A percentile compares a stretch with the other conserved stretches of the same genome.
Conservation (phyloP, 805 yeast species). For the Kazachstania psychrophila region DNA sequence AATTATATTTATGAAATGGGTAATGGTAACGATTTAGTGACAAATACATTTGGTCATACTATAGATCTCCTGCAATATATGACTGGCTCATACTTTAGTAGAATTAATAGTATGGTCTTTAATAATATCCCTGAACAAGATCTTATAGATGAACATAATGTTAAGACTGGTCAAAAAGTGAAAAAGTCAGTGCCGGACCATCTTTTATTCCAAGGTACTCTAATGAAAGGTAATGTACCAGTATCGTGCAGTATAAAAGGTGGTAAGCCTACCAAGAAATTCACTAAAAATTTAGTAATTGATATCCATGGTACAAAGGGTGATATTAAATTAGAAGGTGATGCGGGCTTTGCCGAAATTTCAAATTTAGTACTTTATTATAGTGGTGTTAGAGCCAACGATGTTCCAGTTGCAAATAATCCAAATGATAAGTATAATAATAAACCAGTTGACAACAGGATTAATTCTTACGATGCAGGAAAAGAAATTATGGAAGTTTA, state of each 20-base stretch:
- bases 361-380: conserved; percentile 26
- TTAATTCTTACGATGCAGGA: conserved; percentile 12
- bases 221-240: conserved; percentile 23
- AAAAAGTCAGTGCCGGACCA: conserved; percentile 26
- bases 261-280: conserved; percentile 27
- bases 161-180: conserved; percentile 14
- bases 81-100: conserved; percentile 24
- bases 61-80: conserved; percentile 26
- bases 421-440: not conserved
- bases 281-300: conserved; percentile 27
- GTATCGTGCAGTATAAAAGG: conserved; percentile 27
- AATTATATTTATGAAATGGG: conserved; percentile 21
- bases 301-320: conserved; percentile 30
- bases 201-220: conserved; percentile 24
- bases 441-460: conserved; percentile 1
- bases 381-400: conserved; percentile 21
- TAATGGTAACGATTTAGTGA: conserved; percentile 22
- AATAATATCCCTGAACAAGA: conserved; percentile 26
- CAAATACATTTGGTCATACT: conserved; percentile 26
- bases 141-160: conserved; percentile 21
- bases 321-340: conserved; percentile 28
- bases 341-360: conserved; percentile 29
- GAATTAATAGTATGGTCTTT: conserved; percentile 23
- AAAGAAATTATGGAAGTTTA: conserved; percentile 27
- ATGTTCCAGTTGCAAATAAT: conserved; percentile 6